Base-by-base conservation (phyloP, 2,329 filamentous ascomycete species). In the Aspergillus carbonarius region DNA sequence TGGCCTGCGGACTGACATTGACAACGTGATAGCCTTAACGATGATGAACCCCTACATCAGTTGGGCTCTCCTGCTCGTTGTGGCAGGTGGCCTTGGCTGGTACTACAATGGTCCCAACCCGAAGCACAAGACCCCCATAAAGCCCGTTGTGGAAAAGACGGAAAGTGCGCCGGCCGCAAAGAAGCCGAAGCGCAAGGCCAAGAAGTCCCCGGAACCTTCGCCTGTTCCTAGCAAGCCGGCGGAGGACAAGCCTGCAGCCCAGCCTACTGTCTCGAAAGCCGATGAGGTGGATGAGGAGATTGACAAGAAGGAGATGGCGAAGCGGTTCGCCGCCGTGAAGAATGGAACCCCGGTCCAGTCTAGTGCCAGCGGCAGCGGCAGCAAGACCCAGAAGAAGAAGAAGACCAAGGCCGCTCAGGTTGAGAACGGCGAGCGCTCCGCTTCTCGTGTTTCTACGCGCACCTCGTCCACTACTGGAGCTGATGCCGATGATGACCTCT, bases 401-500 rank as follows among this genome's bases (percentile, higher is more conserved):
- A 91, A 91, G 79, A 88, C 49, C 57, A 64, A 92, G 81, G 87
- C 89, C 72, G 86, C 74, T 81, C 61, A 85, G 81, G 58, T 86
- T 81, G 67, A 68, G 48, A 67, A 62, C 57, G 76, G 78, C 37
- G 74, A 76, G 44, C 74, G 75, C 34, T 70, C 73, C 18, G 77
- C 57, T 30, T 67, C 80, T 57, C 74, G 64, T 27, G 61, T 82
- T 63, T 81, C 81, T 32, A 86, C 84, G 12, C 82, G 84, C 51
- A 81, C 85, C 6, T 90, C 90, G 0, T 93, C 90, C 4, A 88
- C 86, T 54, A 85, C 86, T 46, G 90, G 86, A 54, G 88, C 82
- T 30, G 91, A 93, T 71, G 90, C 88, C 13, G 91, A 95, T 68
- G 90, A 96, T 69, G 91, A 96, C 68, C 80, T 88, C 68, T 92